Evolutionary conservation across 768 basidiomycete species (phyloP), one percentile per base, ranked within the genome.

Genomic region (Neoboletus magnificus): DNA sequence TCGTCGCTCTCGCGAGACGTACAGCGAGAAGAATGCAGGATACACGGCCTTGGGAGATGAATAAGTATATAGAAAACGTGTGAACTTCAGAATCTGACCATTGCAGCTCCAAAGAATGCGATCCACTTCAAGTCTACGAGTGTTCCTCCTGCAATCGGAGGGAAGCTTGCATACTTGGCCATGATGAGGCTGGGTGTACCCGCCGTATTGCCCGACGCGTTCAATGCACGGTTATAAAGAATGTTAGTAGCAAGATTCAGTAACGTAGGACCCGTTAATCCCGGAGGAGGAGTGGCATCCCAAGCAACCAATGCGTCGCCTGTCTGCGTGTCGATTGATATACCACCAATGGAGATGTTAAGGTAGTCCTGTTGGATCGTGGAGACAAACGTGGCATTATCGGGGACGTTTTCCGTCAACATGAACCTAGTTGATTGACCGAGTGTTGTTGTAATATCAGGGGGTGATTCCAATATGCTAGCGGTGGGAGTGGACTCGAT

Each of bases 1-100:
- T 2, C 82, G 78, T 11, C 87, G 81, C 64, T 92, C 90, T 57
- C 77, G 78, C 0, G 87, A 83, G 4, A 89, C 87, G 67, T 92
- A 92, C 15, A 92, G 68, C 11, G 87, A 79, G 61, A 83, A 90
- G 73, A 92, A 92, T 4, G 89, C 89, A n/a, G 90, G 87, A 64
- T 81, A 91, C 1, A 89, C 84, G 12, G 86, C 77, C 86, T 89
- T 15, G 10, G 36, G 42, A 47, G 41, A 25, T 35, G 27, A 39
- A 42, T 58, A 13, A 52, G 16, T 20, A 51, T 12, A 43, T 3
- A n/a, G 50, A 23, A 39, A 11, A 44, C 5, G 1, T 0, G 8
- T 25, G 3, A n/a, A 20, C 7, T 1, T 5, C 7, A 29, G 35
- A 25, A 18, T 5, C 79, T 39, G 55, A 88, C 88, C 86, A 90